Evolutionary conservation across 164 flowering plant genomes (phyloP).

Genomic region (Platanus orientalis): DNA sequence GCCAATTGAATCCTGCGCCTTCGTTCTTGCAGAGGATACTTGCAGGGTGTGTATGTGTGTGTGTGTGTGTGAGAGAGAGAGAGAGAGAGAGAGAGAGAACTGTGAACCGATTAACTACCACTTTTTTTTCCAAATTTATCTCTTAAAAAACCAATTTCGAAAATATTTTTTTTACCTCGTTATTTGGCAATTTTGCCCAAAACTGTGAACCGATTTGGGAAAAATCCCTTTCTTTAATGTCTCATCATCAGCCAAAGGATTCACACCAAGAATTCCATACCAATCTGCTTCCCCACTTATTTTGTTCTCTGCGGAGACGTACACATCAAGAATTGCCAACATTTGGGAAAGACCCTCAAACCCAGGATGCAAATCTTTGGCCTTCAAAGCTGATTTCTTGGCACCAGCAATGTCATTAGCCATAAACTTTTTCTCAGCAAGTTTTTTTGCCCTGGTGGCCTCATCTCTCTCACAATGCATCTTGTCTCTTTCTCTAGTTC

Average conservation of each 20-base stretch:
- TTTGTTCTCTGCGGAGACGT: constrained; percentile 30
- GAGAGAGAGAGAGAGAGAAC: too few species aligned
- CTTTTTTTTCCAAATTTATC: too few species aligned
- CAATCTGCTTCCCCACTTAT: constrained; percentile 43
- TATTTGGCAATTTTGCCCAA: too few species aligned
- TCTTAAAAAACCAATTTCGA: too few species aligned
- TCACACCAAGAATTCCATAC: constrained; percentile 73
- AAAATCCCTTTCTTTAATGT: constrained; percentile 59
- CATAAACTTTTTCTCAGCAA: constrained; percentile 35
- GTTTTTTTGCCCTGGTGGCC: constrained; percentile 46
- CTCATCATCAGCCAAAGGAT: constrained; percentile 63
- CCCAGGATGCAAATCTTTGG: constrained; percentile 49
- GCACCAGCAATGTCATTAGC: constrained; percentile 31
- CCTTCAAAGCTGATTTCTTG: constrained; percentile 64
- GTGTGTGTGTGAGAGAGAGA: too few species aligned
- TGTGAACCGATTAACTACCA: too few species aligned
- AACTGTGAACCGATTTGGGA: too few species aligned
- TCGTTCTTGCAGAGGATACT: too few species aligned
- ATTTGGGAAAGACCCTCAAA: constrained; percentile 53
- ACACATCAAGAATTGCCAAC: constrained; percentile 44
- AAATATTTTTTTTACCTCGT: too few species aligned
- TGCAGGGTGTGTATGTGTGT: too few species aligned
- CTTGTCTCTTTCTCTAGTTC: too few species aligned
- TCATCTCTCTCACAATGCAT: constrained; percentile 52
- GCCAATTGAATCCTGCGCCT: too few species aligned